Conservation (phyloP, 495 filamentous ascomycete species). For the Annulohypoxylon nitens region DNA sequence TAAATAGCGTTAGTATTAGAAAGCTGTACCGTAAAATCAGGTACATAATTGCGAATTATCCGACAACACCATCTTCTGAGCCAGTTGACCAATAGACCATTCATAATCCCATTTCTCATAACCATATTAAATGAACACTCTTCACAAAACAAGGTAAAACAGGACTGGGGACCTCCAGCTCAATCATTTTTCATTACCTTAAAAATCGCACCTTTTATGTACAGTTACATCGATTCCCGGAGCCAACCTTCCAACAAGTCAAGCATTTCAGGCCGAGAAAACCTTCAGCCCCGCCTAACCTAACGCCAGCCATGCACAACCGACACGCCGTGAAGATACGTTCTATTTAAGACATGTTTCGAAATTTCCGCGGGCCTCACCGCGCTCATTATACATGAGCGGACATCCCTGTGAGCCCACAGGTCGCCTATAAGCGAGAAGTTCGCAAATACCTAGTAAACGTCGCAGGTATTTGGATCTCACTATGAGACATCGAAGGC, state of each 20-base stretch:
- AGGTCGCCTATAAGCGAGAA: constrained; percentile 17
- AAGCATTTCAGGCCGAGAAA: constrained; percentile 36
- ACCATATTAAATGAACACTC: background rate
- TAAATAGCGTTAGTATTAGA: constrained; percentile 9
- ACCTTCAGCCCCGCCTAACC: constrained; percentile 43
- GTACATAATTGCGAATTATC: background rate
- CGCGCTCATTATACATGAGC: constrained; percentile 9
- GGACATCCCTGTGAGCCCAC: background rate
- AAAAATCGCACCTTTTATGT: constrained; percentile 36
- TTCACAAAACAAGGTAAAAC: background rate
- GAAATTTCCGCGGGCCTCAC: constrained; percentile 9
- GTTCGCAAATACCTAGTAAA: constrained; percentile 14
- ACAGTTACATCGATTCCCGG: constrained; percentile 44
- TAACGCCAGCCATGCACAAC: constrained; percentile 52
- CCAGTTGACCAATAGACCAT: background rate
- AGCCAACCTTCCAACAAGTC: constrained; percentile 29
- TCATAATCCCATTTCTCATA: background rate
- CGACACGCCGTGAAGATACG: constrained; percentile 44
- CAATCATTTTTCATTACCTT: constrained; percentile 39
- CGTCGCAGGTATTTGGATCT: constrained; percentile 2
- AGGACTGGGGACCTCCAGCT: background rate
- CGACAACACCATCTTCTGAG: background rate
- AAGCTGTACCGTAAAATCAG: background rate
- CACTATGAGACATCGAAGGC: background rate
- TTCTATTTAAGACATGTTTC: constrained; percentile 42